phyloP scores from a whole-genome alignment of 108 stramenopile species.

The Skeletonema marinoi region DNA sequence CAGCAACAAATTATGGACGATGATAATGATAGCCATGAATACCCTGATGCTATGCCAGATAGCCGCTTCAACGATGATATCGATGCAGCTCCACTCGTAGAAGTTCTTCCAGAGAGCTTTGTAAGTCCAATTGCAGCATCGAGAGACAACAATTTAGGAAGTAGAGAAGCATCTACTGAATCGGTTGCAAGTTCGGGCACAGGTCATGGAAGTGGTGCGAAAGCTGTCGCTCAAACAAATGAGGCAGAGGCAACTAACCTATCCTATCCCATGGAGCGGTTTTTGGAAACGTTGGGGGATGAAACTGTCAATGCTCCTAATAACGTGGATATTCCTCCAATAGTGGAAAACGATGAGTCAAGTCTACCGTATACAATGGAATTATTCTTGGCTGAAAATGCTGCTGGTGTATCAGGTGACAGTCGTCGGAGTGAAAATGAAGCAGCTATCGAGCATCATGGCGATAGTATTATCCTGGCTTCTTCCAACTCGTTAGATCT shows the following conservation, averaged over 20 bases:
- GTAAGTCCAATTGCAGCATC: constrained; percentile 10
- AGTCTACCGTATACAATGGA: constrained; percentile 33
- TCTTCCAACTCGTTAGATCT: neutral
- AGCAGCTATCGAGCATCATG: neutral
- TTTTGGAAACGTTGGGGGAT: constrained; percentile 32
- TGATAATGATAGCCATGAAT: neutral
- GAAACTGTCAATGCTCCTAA: neutral
- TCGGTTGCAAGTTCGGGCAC: neutral
- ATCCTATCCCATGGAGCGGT: constrained; percentile 73
- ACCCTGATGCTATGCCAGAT: neutral
- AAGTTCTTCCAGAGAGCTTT: constrained; percentile 4
- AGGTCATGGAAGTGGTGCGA: neutral
- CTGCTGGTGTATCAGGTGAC: neutral
- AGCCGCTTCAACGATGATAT: neutral
- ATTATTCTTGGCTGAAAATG: constrained; percentile 29
- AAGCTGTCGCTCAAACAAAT: neutral
- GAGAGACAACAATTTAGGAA: constrained; percentile 22
- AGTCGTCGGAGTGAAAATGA: neutral
- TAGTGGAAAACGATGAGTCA: constrained; percentile 2
- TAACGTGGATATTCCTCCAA: neutral
- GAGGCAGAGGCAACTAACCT: constrained; percentile 9
- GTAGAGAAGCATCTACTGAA: constrained; percentile 3
- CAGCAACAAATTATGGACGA: neutral
- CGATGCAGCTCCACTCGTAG: neutral
- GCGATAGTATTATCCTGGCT: neutral